phyloP scores from a whole-genome alignment of 768 basidiomycete genomes.

The Phylloporus sp. region DNA sequence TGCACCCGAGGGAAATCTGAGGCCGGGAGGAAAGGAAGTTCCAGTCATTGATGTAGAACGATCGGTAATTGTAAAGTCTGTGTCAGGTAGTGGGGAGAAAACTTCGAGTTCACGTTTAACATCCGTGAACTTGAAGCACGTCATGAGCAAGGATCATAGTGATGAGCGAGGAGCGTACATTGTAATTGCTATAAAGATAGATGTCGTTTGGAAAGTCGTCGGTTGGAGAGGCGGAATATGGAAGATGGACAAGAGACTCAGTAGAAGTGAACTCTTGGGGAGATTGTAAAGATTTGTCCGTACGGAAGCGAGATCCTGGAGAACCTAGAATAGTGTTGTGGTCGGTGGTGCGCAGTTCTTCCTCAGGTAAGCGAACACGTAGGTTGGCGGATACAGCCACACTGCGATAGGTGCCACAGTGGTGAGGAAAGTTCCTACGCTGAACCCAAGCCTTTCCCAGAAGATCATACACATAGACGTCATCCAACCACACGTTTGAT shows the following conservation, averaged over 20 bases:
- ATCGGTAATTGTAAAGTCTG: conserved; percentile 75
- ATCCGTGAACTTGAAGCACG: conserved; percentile 69
- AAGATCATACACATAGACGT: conserved; percentile 88
- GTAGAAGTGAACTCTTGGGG: conserved; percentile 51
- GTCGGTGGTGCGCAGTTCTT: conserved; percentile 46
- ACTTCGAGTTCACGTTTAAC: conserved; percentile 95
- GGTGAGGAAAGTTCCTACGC: conserved; percentile 77
- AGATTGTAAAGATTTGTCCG: conserved; percentile 37
- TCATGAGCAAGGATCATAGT: conserved; percentile 6
- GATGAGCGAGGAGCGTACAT: conserved; percentile 48
- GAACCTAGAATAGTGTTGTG: conserved; percentile 46
- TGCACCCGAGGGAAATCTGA: conserved; percentile 94
- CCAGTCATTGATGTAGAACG: conserved; percentile 80
- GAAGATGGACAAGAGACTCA: conserved; percentile 63
- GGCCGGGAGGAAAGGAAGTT: conserved; percentile 82
- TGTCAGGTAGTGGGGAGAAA: conserved; percentile 74
- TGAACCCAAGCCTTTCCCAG: conserved; percentile 71
- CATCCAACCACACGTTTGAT: conserved; percentile 89
- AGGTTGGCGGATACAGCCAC: conserved; percentile 77
- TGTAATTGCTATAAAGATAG: conserved; percentile 93
- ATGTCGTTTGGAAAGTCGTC: conserved; percentile 83
- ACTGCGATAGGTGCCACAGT: conserved; percentile 94
- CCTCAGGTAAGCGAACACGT: conserved; percentile 64
- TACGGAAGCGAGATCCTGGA: conserved; percentile 56
- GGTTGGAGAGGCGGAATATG: conserved; percentile 69